Conservation (phyloP, 305 asterid genomes). For the Solanum hybrid region DNA sequence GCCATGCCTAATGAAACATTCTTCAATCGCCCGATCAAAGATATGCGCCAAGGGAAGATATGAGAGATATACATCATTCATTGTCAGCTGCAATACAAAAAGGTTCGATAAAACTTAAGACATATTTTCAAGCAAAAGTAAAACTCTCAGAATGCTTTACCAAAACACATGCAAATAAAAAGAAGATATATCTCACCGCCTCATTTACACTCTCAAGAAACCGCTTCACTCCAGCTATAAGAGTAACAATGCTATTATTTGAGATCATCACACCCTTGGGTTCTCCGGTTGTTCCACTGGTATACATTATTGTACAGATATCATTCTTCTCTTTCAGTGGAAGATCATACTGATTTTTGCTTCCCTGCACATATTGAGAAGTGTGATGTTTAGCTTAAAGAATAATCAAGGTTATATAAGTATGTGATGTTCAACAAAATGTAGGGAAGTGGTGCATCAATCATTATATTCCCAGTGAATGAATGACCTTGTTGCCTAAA, state of each 20-base stretch:
- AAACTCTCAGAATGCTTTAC: background rate
- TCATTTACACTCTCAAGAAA: conserved; percentile 60
- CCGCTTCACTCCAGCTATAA: conserved; percentile 70
- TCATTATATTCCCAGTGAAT: background rate
- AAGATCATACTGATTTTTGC: conserved; percentile 53
- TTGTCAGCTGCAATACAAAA: conserved; percentile 44
- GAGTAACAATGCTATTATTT: conserved; percentile 67
- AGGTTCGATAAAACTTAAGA: background rate
- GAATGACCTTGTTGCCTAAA: background rate
- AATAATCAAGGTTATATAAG: background rate
- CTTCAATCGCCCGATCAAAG: conserved; percentile 92
- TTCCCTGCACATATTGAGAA: conserved; percentile 59
- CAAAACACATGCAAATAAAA: background rate
- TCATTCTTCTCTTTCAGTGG: conserved; percentile 72
- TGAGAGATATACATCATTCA: conserved; percentile 63
- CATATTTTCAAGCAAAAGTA: background rate
- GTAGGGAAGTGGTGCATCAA: background rate
- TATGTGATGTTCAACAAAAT: background rate
- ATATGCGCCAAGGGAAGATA: conserved; percentile 97
- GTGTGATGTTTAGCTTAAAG: conserved; percentile 8
- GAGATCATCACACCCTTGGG: conserved; percentile 97
- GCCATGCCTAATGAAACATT: conserved; percentile 69
- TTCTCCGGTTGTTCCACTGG: conserved; percentile 97
- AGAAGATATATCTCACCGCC: conserved; percentile 27
- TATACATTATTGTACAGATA: conserved; percentile 91